Conservation (phyloP, 768 basidiomycete genomes). For the Termitomyces heimii region DNA sequence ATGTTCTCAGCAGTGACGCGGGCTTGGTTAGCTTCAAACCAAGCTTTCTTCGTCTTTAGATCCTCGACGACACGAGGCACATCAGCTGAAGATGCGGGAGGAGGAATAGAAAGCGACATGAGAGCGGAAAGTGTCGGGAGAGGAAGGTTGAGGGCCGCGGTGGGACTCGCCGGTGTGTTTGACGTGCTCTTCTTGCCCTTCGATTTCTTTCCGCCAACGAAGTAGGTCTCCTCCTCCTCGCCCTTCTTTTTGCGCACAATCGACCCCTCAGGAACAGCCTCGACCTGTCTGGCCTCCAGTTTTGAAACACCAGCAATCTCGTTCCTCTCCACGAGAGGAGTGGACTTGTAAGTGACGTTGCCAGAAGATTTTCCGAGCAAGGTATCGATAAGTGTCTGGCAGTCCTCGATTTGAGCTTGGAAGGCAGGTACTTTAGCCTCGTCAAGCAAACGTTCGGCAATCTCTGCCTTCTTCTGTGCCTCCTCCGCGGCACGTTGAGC, state of each 20-base stretch:
- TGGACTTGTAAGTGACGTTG: slow-evolving; percentile 36
- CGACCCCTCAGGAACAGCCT: slow-evolving; percentile 59
- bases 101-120: slow-evolving; percentile 82
- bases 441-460: slow-evolving; percentile 76
- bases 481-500: slow-evolving; percentile 75
- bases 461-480: slow-evolving; percentile 72
- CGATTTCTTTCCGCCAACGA: slow-evolving; percentile 67
- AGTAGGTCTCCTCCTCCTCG: slow-evolving; percentile 77
- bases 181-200: slow-evolving; percentile 53
- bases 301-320: slow-evolving; percentile 66
- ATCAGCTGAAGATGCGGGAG: slow-evolving; percentile 72
- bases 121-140: slow-evolving; percentile 86
- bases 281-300: slow-evolving; percentile 83
- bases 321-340: slow-evolving; percentile 29
- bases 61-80: slow-evolving; percentile 83
- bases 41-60: slow-evolving; percentile 89
- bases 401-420: slow-evolving; percentile 93
- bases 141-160: slow-evolving; percentile 60
- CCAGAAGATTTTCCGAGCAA: slow-evolving; percentile 64
- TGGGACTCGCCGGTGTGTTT: slow-evolving; percentile 22
- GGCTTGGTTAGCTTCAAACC: slow-evolving; percentile 91
- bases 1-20: slow-evolving; percentile 75
- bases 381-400: slow-evolving; percentile 85
- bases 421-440: slow-evolving; percentile 89
- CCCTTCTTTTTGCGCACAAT: slow-evolving; percentile 90